Conservation (phyloP, 2,329 filamentous ascomycete species). For the Pestalotiopsis sp. region DNA sequence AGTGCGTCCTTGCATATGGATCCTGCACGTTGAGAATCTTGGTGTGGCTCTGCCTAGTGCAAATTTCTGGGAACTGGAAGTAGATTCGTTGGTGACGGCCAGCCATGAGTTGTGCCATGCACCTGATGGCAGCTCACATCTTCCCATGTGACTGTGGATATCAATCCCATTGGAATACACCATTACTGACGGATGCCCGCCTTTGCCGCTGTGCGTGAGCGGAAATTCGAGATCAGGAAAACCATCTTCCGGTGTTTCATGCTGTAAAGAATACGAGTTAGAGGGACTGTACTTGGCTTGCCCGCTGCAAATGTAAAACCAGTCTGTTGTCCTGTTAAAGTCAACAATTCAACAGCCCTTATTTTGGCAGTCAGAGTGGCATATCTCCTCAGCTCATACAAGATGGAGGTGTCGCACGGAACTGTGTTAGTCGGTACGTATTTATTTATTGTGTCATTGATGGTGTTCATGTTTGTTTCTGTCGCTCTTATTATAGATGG, state of each 20-base stretch:
- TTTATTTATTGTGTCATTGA: neutral
- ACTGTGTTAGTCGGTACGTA: neutral
- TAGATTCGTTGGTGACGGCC: neutral
- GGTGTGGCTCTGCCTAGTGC: neutral
- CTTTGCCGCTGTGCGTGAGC: neutral
- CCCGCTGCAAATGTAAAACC: neutral
- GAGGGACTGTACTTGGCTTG: too few species aligned
- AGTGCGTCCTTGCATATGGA: neutral
- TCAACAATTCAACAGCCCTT: too few species aligned
- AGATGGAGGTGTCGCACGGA: too few species aligned
- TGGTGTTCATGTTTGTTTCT: neutral
- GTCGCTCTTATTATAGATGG: neutral
- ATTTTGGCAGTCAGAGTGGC: too few species aligned
- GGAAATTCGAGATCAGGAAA: neutral
- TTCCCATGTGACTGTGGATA: neutral
- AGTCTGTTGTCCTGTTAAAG: neutral
- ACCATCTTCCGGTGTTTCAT: neutral
- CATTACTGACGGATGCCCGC: neutral
- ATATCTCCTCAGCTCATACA: too few species aligned
- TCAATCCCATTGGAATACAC: neutral
- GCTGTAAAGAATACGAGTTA: neutral
- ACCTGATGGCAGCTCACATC: neutral
- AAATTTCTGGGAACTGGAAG: neutral
- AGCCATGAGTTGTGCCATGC: neutral
- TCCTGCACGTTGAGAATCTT: neutral